These are phyloP conservation scores for Hymenoscyphus infarciens DNA, from an alignment of 2,329 filamentous ascomycete genomes.

Conservation along the genomic window DNA sequence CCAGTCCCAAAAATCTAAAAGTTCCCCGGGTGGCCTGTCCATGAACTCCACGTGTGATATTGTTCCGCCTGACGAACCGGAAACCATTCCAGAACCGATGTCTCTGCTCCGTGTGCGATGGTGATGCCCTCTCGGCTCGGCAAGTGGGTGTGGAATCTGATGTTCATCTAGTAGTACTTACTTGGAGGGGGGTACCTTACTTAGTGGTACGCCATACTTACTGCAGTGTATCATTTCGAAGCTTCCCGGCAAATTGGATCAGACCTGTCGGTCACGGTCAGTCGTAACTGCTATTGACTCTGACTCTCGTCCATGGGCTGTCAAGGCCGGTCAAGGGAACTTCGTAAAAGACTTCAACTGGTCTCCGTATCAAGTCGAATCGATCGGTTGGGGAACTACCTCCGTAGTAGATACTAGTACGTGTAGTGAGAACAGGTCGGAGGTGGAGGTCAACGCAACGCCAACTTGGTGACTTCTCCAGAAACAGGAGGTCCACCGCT, in stretches of 20 bases:
- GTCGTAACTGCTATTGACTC: background rate
- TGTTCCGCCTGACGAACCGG: background rate
- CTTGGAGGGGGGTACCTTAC: background rate
- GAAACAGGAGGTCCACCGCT: background rate
- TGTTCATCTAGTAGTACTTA: background rate
- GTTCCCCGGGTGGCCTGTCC: background rate
- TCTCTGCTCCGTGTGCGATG: background rate
- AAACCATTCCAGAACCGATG: background rate
- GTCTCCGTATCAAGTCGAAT: no score
- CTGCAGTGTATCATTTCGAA: background rate
- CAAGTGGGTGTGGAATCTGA: conserved; percentile 2
- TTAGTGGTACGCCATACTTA: no score
- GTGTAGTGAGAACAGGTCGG: no score
- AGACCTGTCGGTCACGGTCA: background rate
- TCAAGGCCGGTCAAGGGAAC: background rate
- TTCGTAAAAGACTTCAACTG: background rate
- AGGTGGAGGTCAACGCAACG: no score
- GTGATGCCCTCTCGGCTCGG: background rate
- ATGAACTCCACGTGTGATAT: background rate
- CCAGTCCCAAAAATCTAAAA: background rate
- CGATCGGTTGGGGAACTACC: no score
- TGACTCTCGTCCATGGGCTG: background rate
- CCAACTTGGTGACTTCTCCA: no score
- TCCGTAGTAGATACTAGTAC: no score
- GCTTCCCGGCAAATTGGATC: background rate